Evolutionary conservation across 371 early-diverging fungal species (phyloP).

Genomic region (Conidiobolus incongruus): DNA sequence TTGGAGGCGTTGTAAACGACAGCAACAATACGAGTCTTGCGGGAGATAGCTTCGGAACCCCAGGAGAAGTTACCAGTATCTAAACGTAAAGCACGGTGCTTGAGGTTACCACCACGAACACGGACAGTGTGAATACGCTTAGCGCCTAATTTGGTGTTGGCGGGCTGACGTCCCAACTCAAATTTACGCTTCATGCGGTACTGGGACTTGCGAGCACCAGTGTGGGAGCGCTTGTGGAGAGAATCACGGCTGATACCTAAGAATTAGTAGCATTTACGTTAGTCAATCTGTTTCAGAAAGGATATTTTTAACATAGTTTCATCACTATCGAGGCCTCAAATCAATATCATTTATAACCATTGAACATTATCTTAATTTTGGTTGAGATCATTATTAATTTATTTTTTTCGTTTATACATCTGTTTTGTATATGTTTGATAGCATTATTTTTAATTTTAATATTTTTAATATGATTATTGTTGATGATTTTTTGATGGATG

Average conservation of each 20-base stretch:
- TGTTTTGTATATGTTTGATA: too few relatives aligned
- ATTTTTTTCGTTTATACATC: too few relatives aligned
- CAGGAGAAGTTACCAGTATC: conserved; percentile 96
- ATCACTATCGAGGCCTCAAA: too few relatives aligned
- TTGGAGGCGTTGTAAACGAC: conserved; percentile 99
- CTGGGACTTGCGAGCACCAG: conserved; percentile 96
- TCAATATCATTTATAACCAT: too few relatives aligned
- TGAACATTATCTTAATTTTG: too few relatives aligned
- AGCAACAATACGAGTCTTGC: conserved; percentile 89
- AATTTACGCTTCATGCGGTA: conserved; percentile 99
- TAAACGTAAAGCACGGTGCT: conserved; percentile 96
- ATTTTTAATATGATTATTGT: too few relatives aligned
- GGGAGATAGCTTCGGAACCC: conserved; percentile 85
- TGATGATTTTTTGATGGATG: too few relatives aligned
- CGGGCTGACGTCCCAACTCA: conserved; percentile 95
- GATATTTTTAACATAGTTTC: too few relatives aligned
- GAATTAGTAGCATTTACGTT: too few relatives aligned
- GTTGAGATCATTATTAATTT: too few relatives aligned
- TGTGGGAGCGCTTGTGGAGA: conserved; percentile 94
- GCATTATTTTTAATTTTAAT: too few relatives aligned
- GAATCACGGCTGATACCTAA: conserved; percentile 93
- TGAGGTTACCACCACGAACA: conserved; percentile 97
- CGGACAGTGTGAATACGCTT: conserved; percentile 90
- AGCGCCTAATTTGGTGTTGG: conserved; percentile 93
- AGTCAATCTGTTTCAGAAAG: too few relatives aligned